phyloP scores from a whole-genome alignment of 2,329 filamentous ascomycete species.

The Ophiocordyceps camponoti-floridani region DNA sequence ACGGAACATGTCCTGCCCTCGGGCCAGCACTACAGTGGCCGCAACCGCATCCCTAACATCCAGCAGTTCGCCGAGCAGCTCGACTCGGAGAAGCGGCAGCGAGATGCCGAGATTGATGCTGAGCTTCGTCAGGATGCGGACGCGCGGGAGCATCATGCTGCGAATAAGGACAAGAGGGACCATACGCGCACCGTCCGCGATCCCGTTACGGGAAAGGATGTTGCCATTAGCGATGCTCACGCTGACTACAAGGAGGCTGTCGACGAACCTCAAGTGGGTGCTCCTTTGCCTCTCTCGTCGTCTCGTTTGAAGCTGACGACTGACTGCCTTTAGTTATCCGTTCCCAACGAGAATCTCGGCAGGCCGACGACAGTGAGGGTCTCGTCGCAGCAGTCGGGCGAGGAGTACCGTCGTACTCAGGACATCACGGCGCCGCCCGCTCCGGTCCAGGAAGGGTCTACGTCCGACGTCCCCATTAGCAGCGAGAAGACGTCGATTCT shows the following conservation, averaged over 20 bases:
- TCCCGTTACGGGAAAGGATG: conserved; percentile 71
- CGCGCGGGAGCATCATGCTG: conserved; percentile 23
- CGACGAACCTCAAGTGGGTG: conserved; percentile 46
- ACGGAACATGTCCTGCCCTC: conserved; percentile 23
- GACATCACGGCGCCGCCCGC: conserved; percentile 85
- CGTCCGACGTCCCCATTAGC: conserved; percentile 86
- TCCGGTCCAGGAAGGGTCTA: conserved; percentile 62
- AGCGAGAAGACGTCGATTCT: conserved; percentile 93
- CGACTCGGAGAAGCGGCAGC: conserved; percentile 59
- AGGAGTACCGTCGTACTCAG: conserved; percentile 71
- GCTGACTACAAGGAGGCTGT: conserved; percentile 49
- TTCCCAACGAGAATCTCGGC: conserved; percentile 78
- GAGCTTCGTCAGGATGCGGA: conserved; percentile 20
- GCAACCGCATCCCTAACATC: conserved; percentile 75
- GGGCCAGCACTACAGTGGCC: conserved; percentile 61
- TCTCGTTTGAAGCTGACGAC: background rate
- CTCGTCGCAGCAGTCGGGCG: conserved; percentile 48
- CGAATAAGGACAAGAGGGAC: conserved; percentile 17
- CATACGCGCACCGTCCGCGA: conserved; percentile 62
- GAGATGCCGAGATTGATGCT: conserved; percentile 55
- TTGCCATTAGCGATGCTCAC: conserved; percentile 70
- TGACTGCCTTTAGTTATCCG: conserved; percentile 38
- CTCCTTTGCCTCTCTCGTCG: background rate
- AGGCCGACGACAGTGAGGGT: conserved; percentile 59
- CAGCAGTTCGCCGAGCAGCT: conserved; percentile 65